Percentiles rank a stretch among this genome's conserved stretches.
Evolutionary conservation across 1,139 yeast genomes (phyloP).

Genomic region (Eremothecium coryli): DNA sequence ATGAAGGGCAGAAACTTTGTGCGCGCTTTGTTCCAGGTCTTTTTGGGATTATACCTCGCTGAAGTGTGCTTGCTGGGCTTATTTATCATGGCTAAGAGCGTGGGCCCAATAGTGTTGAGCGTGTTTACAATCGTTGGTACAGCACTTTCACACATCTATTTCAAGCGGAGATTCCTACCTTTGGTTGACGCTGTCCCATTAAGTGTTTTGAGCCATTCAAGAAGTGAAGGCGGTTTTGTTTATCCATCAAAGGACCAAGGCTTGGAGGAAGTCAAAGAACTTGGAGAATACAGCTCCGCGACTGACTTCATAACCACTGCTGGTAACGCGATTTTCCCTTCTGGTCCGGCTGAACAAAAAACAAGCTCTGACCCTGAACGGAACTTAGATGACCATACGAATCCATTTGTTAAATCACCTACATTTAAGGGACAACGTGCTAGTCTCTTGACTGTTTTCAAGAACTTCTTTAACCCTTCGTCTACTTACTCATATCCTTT

Average conservation of each 20-base stretch:
- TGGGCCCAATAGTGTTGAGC: slow-evolving; percentile 66
- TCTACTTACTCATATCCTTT: slow-evolving; percentile 29
- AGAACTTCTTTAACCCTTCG: slow-evolving; percentile 32
- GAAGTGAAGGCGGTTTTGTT: slow-evolving; percentile 37
- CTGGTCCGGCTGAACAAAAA: slow-evolving; percentile 14
- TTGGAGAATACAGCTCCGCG: slow-evolving; percentile 36
- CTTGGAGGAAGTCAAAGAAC: slow-evolving; percentile 42
- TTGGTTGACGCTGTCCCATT: slow-evolving; percentile 64
- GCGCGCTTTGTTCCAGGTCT: slow-evolving; percentile 54
- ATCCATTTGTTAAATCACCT: slow-evolving; percentile 7
- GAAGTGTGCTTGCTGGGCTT: slow-evolving; percentile 58
- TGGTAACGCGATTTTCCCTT: slow-evolving; percentile 9
- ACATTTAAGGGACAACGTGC: not conserved
- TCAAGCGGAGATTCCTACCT: slow-evolving; percentile 51
- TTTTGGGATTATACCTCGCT: slow-evolving; percentile 57
- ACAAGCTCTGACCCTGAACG: slow-evolving; percentile 20
- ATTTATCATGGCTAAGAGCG: slow-evolving; percentile 59
- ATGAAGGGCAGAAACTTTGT: slow-evolving; percentile 61
- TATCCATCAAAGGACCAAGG: slow-evolving; percentile 59
- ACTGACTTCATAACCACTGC: slow-evolving; percentile 17
- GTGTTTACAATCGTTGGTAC: slow-evolving; percentile 44
- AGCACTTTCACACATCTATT: slow-evolving; percentile 45
- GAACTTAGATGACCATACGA: slow-evolving; percentile 20
- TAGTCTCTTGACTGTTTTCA: slow-evolving; percentile 7
- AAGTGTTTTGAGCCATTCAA: slow-evolving; percentile 53